Conservation (phyloP, 2,329 filamentous ascomycete genomes). For the Arthrinium puccinioides region DNA sequence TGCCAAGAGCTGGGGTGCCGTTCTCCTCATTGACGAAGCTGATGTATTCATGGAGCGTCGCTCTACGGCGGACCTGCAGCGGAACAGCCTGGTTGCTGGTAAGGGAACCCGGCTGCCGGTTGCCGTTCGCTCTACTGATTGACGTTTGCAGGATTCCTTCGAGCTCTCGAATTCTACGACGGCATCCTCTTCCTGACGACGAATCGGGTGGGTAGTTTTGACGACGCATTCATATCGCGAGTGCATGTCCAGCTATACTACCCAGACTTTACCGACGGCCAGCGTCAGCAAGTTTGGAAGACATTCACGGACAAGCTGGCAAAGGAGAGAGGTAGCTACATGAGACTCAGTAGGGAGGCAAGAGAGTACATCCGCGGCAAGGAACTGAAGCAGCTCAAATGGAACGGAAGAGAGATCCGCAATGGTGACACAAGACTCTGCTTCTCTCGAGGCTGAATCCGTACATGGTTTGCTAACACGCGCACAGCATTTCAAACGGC, state of each 20-base stretch:
- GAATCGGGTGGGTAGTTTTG: conserved; percentile 20
- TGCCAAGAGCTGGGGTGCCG: conserved; percentile 16
- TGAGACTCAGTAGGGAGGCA: conserved; percentile 13
- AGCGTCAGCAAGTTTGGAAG: conserved; percentile 18
- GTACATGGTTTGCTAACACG: conserved; percentile 2
- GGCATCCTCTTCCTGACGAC: conserved; percentile 23
- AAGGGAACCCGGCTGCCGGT: background rate
- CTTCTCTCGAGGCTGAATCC: background rate
- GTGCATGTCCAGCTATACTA: conserved; percentile 22
- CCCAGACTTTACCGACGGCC: conserved; percentile 16
- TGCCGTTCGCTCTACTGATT: background rate
- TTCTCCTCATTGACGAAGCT: conserved; percentile 26
- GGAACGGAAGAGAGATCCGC: conserved; percentile 16
- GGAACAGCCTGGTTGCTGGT: conserved; percentile 22
- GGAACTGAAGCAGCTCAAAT: conserved; percentile 10
- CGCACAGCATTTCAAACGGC: conserved; percentile 21
- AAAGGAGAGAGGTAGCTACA: conserved; percentile 14
- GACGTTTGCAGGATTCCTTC: conserved; percentile 16
- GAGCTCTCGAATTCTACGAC: conserved; percentile 21
- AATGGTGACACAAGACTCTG: conserved; percentile 6
- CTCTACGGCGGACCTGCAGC: conserved; percentile 12
- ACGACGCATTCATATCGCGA: conserved; percentile 23
- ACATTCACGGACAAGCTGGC: conserved; percentile 20
- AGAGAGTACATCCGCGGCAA: conserved; percentile 12
- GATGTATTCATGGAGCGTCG: conserved; percentile 28